Evolutionary conservation across 2,329 filamentous ascomycete genomes (phyloP).

Genomic region (Ophiosphaerella herpotricha): DNA sequence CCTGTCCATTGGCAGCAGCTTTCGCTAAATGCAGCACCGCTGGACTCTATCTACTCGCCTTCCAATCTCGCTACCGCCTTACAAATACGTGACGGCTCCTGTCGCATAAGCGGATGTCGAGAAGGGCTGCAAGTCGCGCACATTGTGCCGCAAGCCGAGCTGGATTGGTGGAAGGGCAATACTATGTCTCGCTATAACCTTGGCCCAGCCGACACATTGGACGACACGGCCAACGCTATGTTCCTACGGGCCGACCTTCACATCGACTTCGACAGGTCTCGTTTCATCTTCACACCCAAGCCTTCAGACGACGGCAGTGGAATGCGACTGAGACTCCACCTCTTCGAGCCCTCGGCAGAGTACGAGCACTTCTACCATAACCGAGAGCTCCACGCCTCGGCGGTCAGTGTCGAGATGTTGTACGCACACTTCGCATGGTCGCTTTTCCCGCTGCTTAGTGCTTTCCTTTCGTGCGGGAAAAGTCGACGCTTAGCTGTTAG

Average conservation of each 20-base stretch:
- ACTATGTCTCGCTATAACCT: conserved; percentile 9
- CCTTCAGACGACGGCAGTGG: conserved; percentile 1
- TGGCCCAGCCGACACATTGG: background rate
- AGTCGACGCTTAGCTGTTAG: conserved; percentile 5
- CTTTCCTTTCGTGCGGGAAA: conserved; percentile 7
- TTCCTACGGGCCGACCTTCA: conserved; percentile 20
- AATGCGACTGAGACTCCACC: conserved; percentile 6
- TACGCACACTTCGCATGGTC: conserved; percentile 13
- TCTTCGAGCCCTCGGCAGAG: conserved; percentile 5
- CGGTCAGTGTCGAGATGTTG: conserved; percentile 9
- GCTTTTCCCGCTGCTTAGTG: conserved; percentile 7
- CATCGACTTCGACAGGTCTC: conserved; percentile 18
- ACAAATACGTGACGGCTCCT: conserved; percentile 7
- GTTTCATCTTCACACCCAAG: conserved; percentile 21
- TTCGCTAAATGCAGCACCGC: background rate
- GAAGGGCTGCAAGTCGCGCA: conserved; percentile 9
- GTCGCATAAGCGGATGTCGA: conserved; percentile 7
- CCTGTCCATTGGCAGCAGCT: conserved; percentile 7
- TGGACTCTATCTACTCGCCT: background rate
- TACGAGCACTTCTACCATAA: conserved; percentile 14
- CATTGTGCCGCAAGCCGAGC: conserved; percentile 8
- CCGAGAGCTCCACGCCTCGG: conserved; percentile 8
- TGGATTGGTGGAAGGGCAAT: conserved; percentile 11
- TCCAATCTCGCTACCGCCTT: conserved; percentile 8
- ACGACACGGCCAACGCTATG: conserved; percentile 9